These are phyloP conservation scores for Wickerhamiella brachini DNA, from an alignment of 805 yeast species.

Conservation along the genomic window DNA sequence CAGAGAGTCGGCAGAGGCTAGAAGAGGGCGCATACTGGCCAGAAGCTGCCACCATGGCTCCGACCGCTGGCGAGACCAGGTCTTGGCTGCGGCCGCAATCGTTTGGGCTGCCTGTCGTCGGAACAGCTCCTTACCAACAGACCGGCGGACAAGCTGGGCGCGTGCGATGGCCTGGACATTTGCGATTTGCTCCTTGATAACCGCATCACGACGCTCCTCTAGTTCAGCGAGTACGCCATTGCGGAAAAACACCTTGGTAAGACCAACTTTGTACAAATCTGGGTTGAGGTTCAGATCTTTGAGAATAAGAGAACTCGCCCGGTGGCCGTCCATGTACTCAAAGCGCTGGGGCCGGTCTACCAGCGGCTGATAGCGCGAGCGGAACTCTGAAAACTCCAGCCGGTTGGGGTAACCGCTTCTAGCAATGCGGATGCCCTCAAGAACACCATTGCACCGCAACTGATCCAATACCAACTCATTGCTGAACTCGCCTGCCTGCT, in stretches of 20 bases:
- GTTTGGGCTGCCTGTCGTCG: conserved; percentile 58
- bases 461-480: conserved; percentile 72
- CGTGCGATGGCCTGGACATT: conserved; percentile 50
- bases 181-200: conserved; percentile 41
- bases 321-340: conserved; percentile 37
- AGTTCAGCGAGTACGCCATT: conserved; percentile 66
- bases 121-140: conserved; percentile 35
- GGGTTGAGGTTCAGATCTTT: conserved; percentile 47
- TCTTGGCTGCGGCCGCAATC: conserved; percentile 45
- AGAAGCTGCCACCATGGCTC: conserved; percentile 75
- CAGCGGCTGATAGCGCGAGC: conserved; percentile 58
- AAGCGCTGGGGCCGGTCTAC: conserved; percentile 29
- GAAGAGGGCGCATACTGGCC: conserved; percentile 57
- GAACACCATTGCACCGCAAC: conserved; percentile 89
- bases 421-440: conserved; percentile 95
- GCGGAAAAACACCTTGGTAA: conserved; percentile 60
- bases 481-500: conserved; percentile 58
- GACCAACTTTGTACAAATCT: conserved; percentile 50
- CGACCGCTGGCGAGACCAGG: conserved; percentile 33
- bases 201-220: conserved; percentile 61
- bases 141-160: conserved; percentile 46
- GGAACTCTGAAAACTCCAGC: conserved; percentile 69
- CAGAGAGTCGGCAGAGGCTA: conserved; percentile 32
- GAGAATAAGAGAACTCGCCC: conserved; percentile 55
- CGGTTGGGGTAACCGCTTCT: conserved; percentile 95